A percentile compares a stretch with the other conserved stretches of the same genome.
Conservation (phyloP, 176 grass and related monocot species). For the Cenchrus americanus region DNA sequence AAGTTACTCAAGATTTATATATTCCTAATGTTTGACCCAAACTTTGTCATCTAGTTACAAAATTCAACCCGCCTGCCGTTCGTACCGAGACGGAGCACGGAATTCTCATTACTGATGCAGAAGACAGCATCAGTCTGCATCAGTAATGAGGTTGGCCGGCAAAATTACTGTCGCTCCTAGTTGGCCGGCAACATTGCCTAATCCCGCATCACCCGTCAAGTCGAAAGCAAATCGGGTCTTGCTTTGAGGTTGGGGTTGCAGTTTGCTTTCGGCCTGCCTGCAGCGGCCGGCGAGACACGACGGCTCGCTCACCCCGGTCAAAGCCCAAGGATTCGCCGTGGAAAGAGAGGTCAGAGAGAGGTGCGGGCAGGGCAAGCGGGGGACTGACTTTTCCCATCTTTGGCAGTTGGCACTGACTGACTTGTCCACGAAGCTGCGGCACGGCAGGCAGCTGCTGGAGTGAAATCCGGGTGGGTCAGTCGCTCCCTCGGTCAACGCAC, state of each 20-base stretch:
- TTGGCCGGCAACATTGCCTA: too few relatives aligned
- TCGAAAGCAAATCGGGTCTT: neutral
- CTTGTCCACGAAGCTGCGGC: neutral
- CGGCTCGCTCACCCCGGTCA: neutral
- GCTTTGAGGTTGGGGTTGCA: too few relatives aligned
- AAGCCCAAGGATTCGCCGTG: neutral
- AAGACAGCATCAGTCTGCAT: too few relatives aligned
- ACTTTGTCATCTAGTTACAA: too few relatives aligned
- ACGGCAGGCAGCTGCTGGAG: neutral
- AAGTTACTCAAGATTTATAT: too few relatives aligned
- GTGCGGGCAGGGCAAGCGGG: neutral
- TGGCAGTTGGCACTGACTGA: neutral
- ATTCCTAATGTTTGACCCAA: too few relatives aligned
- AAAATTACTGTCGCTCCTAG: too few relatives aligned
- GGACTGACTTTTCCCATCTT: neutral
- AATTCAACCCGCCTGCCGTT: too few relatives aligned
- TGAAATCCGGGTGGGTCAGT: neutral
- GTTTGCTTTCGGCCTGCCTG: neutral
- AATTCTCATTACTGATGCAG: too few relatives aligned
- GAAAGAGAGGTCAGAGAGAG: neutral
- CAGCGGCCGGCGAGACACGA: neutral
- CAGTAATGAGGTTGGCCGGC: too few relatives aligned
- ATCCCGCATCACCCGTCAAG: neutral
- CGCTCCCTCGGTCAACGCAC: slow-evolving; percentile 30
- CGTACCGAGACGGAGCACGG: too few relatives aligned